Evolutionary conservation across 2,329 filamentous ascomycete genomes (phyloP).

Genomic region (Fusarium nelsonii): DNA sequence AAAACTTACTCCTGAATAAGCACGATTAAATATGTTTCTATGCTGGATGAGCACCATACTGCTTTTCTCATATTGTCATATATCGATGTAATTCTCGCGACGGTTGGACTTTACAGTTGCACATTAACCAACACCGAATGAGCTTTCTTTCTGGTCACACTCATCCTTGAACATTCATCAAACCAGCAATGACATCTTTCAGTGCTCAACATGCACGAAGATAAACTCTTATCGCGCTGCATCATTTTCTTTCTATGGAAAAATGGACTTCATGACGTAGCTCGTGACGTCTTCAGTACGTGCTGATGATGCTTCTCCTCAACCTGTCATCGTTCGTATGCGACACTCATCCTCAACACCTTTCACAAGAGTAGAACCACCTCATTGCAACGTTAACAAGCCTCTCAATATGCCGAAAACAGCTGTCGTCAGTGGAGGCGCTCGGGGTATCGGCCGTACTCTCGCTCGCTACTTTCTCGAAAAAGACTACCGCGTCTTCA

Average conservation of each 20-base stretch:
- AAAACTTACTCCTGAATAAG: too few species aligned
- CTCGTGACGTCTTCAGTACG: slow-evolving; percentile 11
- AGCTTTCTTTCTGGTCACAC: too few species aligned
- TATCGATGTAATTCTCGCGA: too few species aligned
- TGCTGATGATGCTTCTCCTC: slow-evolving; percentile 6
- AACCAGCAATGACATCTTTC: background rate
- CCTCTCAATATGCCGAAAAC: background rate
- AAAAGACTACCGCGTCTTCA: slow-evolving; percentile 8
- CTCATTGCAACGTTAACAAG: background rate
- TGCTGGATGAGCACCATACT: too few species aligned
- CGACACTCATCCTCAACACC: background rate
- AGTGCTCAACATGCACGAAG: background rate
- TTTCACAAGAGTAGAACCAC: rapidly evolving
- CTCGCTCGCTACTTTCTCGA: slow-evolving; percentile 16
- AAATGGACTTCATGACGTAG: slow-evolving; percentile 4
- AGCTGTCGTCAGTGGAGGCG: slow-evolving; percentile 13
- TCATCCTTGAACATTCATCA: too few species aligned
- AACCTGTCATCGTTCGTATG: background rate
- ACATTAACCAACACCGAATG: too few species aligned
- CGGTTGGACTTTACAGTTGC: too few species aligned
- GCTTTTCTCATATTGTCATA: too few species aligned
- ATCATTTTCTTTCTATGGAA: too few species aligned
- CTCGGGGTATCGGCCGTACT: slow-evolving; percentile 11
- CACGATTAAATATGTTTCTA: too few species aligned
- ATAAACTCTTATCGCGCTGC: background rate